These are phyloP conservation scores for Didymella arachidicola DNA, from an alignment of 2,329 filamentous ascomycete species.

Conservation along the genomic window DNA sequence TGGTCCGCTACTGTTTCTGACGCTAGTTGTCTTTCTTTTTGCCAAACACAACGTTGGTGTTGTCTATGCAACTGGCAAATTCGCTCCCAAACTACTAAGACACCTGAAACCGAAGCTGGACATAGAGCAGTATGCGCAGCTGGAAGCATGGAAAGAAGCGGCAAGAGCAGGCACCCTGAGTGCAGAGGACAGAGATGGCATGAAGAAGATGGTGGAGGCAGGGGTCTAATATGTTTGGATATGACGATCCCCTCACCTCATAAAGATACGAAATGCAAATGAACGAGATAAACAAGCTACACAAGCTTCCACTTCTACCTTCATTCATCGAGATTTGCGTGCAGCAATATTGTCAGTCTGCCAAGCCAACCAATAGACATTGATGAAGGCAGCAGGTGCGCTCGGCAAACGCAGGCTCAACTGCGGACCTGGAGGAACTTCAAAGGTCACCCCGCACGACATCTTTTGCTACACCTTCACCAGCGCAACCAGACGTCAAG, in stretches of 20 bases:
- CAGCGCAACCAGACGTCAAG: slow-evolving; percentile 6
- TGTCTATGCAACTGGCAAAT: slow-evolving; percentile 53
- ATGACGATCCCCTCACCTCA: not conserved
- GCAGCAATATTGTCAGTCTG: not conserved
- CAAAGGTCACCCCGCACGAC: slow-evolving; percentile 16
- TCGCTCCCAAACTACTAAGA: slow-evolving; percentile 52
- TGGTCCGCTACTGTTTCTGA: slow-evolving; percentile 50
- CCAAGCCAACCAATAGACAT: slow-evolving; percentile 12
- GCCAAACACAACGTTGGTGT: slow-evolving; percentile 43
- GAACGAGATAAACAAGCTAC: not conserved
- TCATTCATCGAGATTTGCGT: not conserved
- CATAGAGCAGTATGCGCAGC: slow-evolving; percentile 35
- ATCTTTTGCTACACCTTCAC: slow-evolving; percentile 14
- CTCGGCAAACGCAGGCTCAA: slow-evolving; percentile 18
- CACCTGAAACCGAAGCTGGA: slow-evolving; percentile 38
- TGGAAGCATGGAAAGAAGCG: slow-evolving; percentile 50
- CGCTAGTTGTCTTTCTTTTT: slow-evolving; percentile 44
- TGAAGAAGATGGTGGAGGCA: slow-evolving; percentile 43
- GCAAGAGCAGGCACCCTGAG: slow-evolving; percentile 45
- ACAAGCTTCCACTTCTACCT: not conserved
- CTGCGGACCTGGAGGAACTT: slow-evolving; percentile 8
- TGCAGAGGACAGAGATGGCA: slow-evolving; percentile 43
- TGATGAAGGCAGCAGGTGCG: slow-evolving; percentile 7
- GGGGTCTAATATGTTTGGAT: slow-evolving; percentile 4
- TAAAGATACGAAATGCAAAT: not conserved